Percentiles rank a stretch among this genome's conserved stretches.
phyloP scores from a whole-genome alignment of 768 basidiomycete genomes.

The Trametes coccinea region DNA sequence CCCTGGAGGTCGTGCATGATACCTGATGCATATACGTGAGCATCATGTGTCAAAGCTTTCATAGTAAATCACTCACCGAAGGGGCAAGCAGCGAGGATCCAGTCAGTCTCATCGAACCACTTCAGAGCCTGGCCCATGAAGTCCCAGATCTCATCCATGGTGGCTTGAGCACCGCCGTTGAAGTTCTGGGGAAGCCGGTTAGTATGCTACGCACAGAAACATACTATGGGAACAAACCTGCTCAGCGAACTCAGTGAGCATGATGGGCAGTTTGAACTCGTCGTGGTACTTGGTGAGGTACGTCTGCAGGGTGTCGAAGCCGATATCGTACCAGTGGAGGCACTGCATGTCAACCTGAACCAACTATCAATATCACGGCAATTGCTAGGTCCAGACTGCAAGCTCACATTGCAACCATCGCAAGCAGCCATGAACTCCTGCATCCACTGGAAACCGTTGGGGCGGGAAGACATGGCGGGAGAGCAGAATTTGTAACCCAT shows the following conservation, averaged over 20 bases:
- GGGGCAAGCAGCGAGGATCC: conserved; percentile 47
- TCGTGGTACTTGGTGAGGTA: conserved; percentile 51
- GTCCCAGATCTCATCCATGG: conserved; percentile 39
- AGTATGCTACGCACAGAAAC: background rate
- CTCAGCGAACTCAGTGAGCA: conserved; percentile 74
- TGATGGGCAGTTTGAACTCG: conserved; percentile 45
- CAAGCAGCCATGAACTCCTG: conserved; percentile 55
- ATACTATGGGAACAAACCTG: conserved; percentile 37
- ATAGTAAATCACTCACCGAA: conserved; percentile 53
- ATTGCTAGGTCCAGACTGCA: background rate
- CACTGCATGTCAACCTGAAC: conserved; percentile 55
- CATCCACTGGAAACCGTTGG: conserved; percentile 66
- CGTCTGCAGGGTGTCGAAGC: conserved; percentile 46
- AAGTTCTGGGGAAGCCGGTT: conserved; percentile 48
- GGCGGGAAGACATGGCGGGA: conserved; percentile 68
- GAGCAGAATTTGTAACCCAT: conserved; percentile 60
- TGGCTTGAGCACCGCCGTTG: conserved; percentile 43
- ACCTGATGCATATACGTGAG: conserved; percentile 37
- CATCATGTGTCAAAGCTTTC: background rate
- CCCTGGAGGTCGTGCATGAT: conserved; percentile 54
- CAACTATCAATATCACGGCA: background rate
- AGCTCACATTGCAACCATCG: conserved; percentile 29
- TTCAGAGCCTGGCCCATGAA: conserved; percentile 49
- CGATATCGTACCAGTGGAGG: conserved; percentile 70
- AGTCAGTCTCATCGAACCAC: conserved; percentile 48